phyloP scores from a whole-genome alignment of 2,329 filamentous ascomycete genomes.

The Fonsecaea monophora region DNA sequence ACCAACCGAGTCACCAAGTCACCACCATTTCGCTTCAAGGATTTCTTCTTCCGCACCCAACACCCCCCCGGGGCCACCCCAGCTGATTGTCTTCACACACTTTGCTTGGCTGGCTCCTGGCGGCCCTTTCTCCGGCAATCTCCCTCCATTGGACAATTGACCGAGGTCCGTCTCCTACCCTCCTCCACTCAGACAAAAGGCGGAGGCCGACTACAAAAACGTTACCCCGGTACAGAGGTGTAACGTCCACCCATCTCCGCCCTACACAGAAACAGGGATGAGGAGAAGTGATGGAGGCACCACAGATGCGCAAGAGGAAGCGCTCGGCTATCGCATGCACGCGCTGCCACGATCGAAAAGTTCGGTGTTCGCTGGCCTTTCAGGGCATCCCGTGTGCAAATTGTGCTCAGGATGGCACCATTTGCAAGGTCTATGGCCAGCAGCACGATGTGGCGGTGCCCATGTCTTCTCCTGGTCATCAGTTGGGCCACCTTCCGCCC shows the following conservation, averaged over 20 bases:
- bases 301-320: slow-evolving; percentile 32
- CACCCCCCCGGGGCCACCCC: background rate
- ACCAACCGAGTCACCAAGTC: background rate
- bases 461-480: background rate
- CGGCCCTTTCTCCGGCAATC: background rate
- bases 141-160: background rate
- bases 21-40: background rate
- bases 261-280: background rate
- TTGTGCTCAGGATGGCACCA: slow-evolving; percentile 44
- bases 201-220: background rate
- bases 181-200: background rate
- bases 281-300: slow-evolving; percentile 10
- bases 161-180: background rate
- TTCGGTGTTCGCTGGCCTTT: slow-evolving; percentile 45
- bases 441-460: slow-evolving; percentile 22
- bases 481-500: background rate
- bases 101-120: background rate
- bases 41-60: background rate
- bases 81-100: background rate
- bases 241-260: background rate
- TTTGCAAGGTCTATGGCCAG: slow-evolving; percentile 29
- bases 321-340: slow-evolving; percentile 45
- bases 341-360: slow-evolving; percentile 46
- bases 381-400: slow-evolving; percentile 58
- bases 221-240: background rate